A percentile compares a stretch with the other conserved stretches of the same genome.
phyloP scores from a whole-genome alignment of 1,284 basidiomycete species.

The Rhodotorula sp. region DNA sequence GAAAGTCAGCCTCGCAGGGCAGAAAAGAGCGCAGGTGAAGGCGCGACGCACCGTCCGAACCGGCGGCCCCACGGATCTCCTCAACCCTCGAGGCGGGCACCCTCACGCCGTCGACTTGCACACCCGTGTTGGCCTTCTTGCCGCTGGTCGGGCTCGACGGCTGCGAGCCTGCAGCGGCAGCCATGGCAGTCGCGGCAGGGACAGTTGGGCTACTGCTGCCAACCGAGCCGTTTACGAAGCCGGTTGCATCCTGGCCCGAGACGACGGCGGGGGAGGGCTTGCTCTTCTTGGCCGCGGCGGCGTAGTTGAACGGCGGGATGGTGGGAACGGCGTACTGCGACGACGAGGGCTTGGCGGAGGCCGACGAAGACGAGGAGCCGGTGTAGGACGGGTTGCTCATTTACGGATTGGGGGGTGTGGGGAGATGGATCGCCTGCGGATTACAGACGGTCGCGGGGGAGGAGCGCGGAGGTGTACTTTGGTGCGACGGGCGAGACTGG shows the following conservation, averaged over 20 bases:
- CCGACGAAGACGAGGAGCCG: constrained; percentile 7
- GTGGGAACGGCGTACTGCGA: constrained; percentile 2
- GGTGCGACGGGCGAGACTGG: too few species aligned
- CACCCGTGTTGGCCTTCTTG: constrained; percentile 30
- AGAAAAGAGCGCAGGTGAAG: neutral
- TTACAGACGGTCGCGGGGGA: neutral
- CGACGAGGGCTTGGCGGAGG: constrained; percentile 22
- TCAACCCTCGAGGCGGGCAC: constrained; percentile 33
- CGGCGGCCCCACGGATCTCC: constrained; percentile 33
- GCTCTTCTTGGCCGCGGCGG: constrained; percentile 40
- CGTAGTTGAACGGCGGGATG: constrained; percentile 38
- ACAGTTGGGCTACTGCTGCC: constrained; percentile 20
- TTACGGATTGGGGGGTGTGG: neutral
- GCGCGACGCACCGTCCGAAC: constrained; percentile 22
- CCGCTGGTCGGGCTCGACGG: constrained; percentile 23
- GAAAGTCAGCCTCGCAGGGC: constrained; percentile 8
- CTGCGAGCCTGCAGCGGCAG: constrained; percentile 18
- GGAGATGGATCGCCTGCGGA: neutral
- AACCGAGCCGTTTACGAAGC: constrained; percentile 25
- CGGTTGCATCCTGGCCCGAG: constrained; percentile 40
- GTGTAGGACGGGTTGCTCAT: constrained; percentile 32
- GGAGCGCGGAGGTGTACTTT: too few species aligned
- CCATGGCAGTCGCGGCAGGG: constrained; percentile 30
- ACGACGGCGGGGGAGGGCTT: constrained; percentile 44
- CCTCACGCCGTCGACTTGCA: constrained; percentile 37